phyloP scores from a whole-genome alignment of 257 asterid species.

The Forsythia viridissima region DNA sequence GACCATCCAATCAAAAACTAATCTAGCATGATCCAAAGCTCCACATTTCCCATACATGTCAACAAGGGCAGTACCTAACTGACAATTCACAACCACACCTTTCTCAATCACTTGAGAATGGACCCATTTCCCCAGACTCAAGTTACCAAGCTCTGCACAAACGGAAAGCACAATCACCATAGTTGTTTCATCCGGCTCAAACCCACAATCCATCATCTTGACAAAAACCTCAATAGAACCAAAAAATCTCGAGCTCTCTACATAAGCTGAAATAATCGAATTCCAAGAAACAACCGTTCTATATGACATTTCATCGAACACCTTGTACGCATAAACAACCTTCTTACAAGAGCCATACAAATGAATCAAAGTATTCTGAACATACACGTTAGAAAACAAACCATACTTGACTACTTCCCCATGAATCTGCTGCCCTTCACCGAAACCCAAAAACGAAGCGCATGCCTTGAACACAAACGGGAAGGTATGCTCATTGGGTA shows the following conservation, averaged over 20 bases:
- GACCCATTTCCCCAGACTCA: constrained; percentile 65
- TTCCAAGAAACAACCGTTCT: constrained; percentile 77
- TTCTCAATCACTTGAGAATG: constrained; percentile 66
- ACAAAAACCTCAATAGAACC: constrained; percentile 44
- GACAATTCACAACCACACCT: constrained; percentile 52
- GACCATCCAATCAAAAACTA: constrained; percentile 50
- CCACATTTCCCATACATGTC: constrained; percentile 87
- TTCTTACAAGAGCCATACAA: constrained; percentile 62
- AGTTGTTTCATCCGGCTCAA: constrained; percentile 57
- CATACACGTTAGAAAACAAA: constrained; percentile 48
- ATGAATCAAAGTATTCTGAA: constrained; percentile 60
- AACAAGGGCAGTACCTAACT: constrained; percentile 71
- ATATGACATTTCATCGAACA: constrained; percentile 65
- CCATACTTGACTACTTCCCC: constrained; percentile 69
- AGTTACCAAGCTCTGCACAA: constrained; percentile 64
- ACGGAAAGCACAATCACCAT: constrained; percentile 72
- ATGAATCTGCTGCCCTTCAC: constrained; percentile 68
- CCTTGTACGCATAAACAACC: constrained; percentile 41
- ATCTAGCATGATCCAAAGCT: constrained; percentile 46
- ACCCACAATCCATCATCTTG: constrained; percentile 47
- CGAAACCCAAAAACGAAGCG: constrained; percentile 47
- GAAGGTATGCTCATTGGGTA: constrained; percentile 62
- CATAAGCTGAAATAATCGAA: constrained; percentile 58
- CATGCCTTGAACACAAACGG: constrained; percentile 68
- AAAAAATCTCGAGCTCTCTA: constrained; percentile 49